Percentiles rank a stretch among this genome's conserved stretches.
These are phyloP conservation scores for Rhododendron molle DNA, from an alignment of 148 eudicot species.

Conservation along the genomic window DNA sequence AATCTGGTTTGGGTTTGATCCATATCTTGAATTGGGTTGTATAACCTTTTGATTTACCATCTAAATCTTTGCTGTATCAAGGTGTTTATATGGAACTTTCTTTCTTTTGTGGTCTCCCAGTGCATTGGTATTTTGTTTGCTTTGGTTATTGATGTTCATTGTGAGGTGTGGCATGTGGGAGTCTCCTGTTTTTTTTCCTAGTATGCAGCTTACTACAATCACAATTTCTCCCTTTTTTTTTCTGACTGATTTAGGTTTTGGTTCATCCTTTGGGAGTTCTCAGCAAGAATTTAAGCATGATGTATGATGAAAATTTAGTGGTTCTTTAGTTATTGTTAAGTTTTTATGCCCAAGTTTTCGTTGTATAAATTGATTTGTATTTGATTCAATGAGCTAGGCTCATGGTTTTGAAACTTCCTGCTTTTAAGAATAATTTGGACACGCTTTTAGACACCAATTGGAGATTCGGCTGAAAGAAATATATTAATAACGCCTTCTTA, in stretches of 20 bases:
- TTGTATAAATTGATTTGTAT: neutral
- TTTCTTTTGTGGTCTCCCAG: neutral
- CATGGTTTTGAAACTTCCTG: neutral
- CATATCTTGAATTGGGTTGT: neutral
- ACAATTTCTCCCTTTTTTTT: neutral
- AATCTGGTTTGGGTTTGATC: neutral
- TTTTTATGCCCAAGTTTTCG: neutral
- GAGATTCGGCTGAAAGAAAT: neutral
- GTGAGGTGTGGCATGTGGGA: neutral
- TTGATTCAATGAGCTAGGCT: neutral
- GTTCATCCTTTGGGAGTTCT: neutral
- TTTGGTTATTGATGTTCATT: neutral
- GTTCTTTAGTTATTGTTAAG: neutral
- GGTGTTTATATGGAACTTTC: neutral
- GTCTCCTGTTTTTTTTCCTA: neutral
- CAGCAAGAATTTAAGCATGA: neutral
- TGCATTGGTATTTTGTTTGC: neutral
- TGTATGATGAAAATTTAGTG: neutral
- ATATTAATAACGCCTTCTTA: neutral
- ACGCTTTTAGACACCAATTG: neutral
- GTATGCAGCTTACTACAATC: neutral
- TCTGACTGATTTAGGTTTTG: neutral
- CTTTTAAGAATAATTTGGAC: neutral
- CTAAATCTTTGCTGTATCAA: neutral
- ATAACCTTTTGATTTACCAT: neutral